Evolutionary conservation across 2,329 filamentous ascomycete species (phyloP), one percentile per base, ranked within the genome.

Genomic region (Tolypocladium tundrense): DNA sequence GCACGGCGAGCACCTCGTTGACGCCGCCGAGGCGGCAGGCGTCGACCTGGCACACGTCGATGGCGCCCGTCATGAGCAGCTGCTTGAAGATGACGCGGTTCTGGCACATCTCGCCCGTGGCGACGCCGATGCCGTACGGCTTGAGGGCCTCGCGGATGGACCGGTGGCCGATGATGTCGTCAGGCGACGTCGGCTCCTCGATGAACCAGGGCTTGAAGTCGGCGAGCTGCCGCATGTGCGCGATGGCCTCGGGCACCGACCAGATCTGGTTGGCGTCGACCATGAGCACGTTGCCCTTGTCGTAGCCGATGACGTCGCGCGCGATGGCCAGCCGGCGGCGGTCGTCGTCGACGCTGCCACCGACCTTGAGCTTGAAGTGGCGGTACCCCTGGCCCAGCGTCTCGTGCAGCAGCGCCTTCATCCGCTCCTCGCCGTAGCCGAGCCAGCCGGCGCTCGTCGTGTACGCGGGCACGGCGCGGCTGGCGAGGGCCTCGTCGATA

Each of bases 11-110:
- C 33, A 93, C 91, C 75, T 96, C 91, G 74, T 96, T 96, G 52
- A 96, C 90, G 61, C 91, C 91, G 48, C 91, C 91, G 65, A 96
- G 82, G 33, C 91, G 87, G 77, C 91, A 96, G 3, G 91, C 91
- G 67, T 96, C 91, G 65, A 94, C 88, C 73, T 96, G 91, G 70
- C 90, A 91, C 24, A 96, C 85, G 67, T 94, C 91, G 65, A 96
- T 90, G 60, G 91, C 90, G 55, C 88, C 88, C 2, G 84, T 79
- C 70, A 87, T 83, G 55, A 96, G 82, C 60, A 96, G 83, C 75
- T 96, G 91, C 81, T 96, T 96, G 83, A 96, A 96, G 67, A 96
- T 84, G 63, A 96, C 89, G 43, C 91, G 86, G 78, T 96, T 96
- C 77, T 96, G 91, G 77, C 90, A 94, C 90, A 96, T 95, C 77